A percentile compares a stretch with the other conserved stretches of the same genome.
Conservation (phyloP, 768 basidiomycete species). For the Pleurotus pulmonarius region DNA sequence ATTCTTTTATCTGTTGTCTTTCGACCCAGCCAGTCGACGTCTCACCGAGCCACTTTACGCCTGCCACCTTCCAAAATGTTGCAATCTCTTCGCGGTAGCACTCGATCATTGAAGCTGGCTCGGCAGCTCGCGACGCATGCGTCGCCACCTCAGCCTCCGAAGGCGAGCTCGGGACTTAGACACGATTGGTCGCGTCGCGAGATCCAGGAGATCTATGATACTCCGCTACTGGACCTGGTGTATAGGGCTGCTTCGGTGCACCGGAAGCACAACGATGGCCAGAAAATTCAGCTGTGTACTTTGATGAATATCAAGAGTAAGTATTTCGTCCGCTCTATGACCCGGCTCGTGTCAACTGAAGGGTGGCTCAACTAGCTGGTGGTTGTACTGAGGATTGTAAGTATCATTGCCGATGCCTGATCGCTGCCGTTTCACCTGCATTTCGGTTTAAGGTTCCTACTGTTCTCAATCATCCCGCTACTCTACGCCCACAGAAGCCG, state of each 20-base stretch:
- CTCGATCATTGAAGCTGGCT: slow-evolving; percentile 23
- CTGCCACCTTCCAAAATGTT: slow-evolving; percentile 13
- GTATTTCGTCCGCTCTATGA: slow-evolving; percentile 30
- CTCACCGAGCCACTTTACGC: slow-evolving; percentile 9
- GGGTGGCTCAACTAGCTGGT: slow-evolving; percentile 54
- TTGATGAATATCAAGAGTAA: slow-evolving; percentile 98
- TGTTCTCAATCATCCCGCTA: slow-evolving; percentile 98
- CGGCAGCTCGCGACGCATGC: slow-evolving; percentile 67
- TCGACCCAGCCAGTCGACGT: slow-evolving; percentile 1
- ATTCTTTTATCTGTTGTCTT: slow-evolving; percentile 1
- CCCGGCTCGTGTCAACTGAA: slow-evolving; percentile 12
- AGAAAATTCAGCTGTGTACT: slow-evolving; percentile 92
- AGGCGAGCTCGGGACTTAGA: slow-evolving; percentile 32
- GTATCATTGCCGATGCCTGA: slow-evolving; percentile 19
- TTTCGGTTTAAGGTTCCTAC: slow-evolving; percentile 69
- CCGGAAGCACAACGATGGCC: slow-evolving; percentile 81
- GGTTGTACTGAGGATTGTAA: slow-evolving; percentile 95
- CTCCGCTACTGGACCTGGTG: slow-evolving; percentile 83
- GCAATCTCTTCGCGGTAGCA: not conserved
- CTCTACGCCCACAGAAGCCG: slow-evolving; percentile 84
- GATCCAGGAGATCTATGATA: slow-evolving; percentile 82
- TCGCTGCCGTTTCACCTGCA: not conserved
- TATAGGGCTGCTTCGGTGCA: slow-evolving; percentile 85
- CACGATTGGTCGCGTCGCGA: slow-evolving; percentile 76
- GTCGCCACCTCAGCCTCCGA: slow-evolving; percentile 20